Conservation (phyloP, 2,329 filamentous ascomycete genomes). For the Aspergillus uvarum region DNA sequence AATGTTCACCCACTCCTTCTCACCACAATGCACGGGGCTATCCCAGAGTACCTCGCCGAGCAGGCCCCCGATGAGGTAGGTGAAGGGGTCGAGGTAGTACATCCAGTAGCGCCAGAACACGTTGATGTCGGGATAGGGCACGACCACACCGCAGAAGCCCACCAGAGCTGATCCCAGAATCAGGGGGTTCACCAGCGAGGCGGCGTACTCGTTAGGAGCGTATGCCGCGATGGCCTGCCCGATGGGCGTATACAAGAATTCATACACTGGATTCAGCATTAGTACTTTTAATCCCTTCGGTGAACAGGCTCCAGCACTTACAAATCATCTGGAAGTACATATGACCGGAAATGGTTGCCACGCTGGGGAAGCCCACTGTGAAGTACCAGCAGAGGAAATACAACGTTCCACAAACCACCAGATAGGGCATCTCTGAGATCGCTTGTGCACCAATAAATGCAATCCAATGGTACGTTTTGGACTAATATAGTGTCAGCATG, state of each 20-base stretch:
- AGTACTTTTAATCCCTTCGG: too few species aligned
- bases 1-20: slow-evolving; percentile 27
- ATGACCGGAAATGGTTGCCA: slow-evolving; percentile 35
- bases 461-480: slow-evolving; percentile 61
- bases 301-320: slow-evolving; percentile 6
- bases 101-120: slow-evolving; percentile 47
- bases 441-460: slow-evolving; percentile 57
- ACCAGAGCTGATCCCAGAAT: slow-evolving; percentile 51
- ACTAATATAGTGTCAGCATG: slow-evolving; percentile 24
- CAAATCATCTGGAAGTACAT: slow-evolving; percentile 44
- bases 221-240: slow-evolving; percentile 58
- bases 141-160: slow-evolving; percentile 42
- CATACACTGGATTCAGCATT: slow-evolving; percentile 34
- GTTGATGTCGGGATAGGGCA: slow-evolving; percentile 39
- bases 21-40: slow-evolving; percentile 29
- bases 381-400: slow-evolving; percentile 60
- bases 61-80: slow-evolving; percentile 43
- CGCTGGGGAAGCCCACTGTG: slow-evolving; percentile 49
- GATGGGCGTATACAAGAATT: slow-evolving; percentile 45
- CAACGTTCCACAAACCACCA: slow-evolving; percentile 45
- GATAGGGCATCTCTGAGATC: slow-evolving; percentile 49
- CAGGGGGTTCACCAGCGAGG: slow-evolving; percentile 55
- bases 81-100: slow-evolving; percentile 48
- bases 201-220: slow-evolving; percentile 61
- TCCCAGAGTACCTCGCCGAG: slow-evolving; percentile 41